These are phyloP conservation scores for Ulota crispa DNA, from an alignment of 225 moss, liverwort and hornwort species.

Conservation along the genomic window DNA sequence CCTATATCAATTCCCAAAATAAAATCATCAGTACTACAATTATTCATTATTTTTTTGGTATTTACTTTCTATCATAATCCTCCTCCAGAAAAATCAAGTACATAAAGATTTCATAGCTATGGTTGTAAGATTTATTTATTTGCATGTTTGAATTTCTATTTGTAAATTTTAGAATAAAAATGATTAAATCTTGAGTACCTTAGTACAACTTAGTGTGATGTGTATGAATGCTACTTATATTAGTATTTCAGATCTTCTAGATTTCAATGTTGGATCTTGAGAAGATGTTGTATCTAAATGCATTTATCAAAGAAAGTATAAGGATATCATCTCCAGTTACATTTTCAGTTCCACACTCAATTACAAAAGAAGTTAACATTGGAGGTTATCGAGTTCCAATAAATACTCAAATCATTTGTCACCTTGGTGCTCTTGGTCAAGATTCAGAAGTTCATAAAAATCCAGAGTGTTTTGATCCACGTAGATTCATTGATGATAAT, in stretches of 20 bases:
- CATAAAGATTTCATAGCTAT: too few species aligned
- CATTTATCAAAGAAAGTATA: constrained; percentile 45
- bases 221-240: accelerated
- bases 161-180: neutral
- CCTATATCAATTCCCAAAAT: too few species aligned
- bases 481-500: constrained; percentile 22
- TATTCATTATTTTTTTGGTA: neutral
- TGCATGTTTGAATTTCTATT: neutral
- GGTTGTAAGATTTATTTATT: neutral
- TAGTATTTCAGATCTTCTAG: neutral
- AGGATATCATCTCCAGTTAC: constrained; percentile 30
- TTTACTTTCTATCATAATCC: neutral
- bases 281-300: constrained; percentile 21
- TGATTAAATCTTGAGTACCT: accelerated
- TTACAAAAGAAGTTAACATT: constrained; percentile 26
- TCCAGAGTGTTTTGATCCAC: constrained; percentile 26
- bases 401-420: constrained; percentile 43
- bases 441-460: constrained; percentile 22
- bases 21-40: too few species aligned
- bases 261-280: constrained; percentile 23
- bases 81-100: neutral
- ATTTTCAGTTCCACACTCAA: constrained; percentile 37
- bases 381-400: constrained; percentile 36
- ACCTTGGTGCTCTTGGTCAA: constrained; percentile 35
- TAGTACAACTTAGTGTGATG: accelerated